Percentiles rank a stretch among this genome's conserved stretches.
These are phyloP conservation scores for Syzygium jambos DNA, from an alignment of 345 rosid species.

Conservation along the genomic window DNA sequence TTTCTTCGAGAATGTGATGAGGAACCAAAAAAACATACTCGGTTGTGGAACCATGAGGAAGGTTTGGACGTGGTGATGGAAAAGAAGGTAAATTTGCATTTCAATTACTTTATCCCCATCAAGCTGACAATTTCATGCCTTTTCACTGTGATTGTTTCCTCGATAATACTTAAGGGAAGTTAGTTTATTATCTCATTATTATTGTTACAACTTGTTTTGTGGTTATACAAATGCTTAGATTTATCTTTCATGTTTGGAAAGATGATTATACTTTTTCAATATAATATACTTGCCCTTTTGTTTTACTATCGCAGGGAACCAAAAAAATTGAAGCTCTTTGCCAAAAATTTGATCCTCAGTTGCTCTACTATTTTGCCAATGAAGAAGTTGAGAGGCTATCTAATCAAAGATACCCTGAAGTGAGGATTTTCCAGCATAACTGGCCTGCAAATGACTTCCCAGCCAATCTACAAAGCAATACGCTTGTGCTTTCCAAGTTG, in stretches of 20 bases:
- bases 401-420: neutral
- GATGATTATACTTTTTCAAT: neutral
- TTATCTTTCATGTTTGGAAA: neutral
- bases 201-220: no score
- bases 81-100: neutral
- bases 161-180: neutral
- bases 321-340: no score
- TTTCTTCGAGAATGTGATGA: neutral
- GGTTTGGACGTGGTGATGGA: neutral
- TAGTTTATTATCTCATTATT: neutral
- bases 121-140: neutral
- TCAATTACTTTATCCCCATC: neutral
- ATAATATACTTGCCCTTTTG: neutral
- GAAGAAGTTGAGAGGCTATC: no score
- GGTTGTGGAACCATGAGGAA: neutral
- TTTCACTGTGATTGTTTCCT: neutral
- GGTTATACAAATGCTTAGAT: no score
- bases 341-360: no score
- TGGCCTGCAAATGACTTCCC: neutral
- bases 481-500: no score
- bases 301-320: neutral
- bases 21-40: neutral
- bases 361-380: no score
- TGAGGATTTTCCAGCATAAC: neutral
- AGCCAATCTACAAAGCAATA: constrained; percentile 8